These are phyloP conservation scores for Nicotiana otophora DNA, from an alignment of 257 asterid species.

Conservation along the genomic window DNA sequence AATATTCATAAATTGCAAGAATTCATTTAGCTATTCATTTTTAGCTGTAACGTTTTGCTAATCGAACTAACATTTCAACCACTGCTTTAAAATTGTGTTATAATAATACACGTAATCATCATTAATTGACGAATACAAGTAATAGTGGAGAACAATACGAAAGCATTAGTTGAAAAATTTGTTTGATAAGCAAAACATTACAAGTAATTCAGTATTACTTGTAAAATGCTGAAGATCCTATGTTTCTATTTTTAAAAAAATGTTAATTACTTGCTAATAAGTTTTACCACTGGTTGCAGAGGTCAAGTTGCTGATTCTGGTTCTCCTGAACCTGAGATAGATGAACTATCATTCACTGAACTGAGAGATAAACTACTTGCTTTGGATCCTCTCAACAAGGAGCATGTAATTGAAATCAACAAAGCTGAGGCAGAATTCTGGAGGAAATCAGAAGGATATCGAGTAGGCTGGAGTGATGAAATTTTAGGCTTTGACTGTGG, in stretches of 20 bases:
- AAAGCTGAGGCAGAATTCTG: slow-evolving; percentile 97
- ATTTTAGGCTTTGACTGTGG: slow-evolving; percentile 98
- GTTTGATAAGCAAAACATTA: background rate
- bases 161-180: background rate
- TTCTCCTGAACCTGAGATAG: slow-evolving; percentile 45
- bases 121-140: background rate
- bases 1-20: background rate
- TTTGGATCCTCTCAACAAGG: slow-evolving; percentile 81
- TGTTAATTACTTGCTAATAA: background rate
- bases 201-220: background rate
- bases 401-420: slow-evolving; percentile 62
- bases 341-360: slow-evolving; percentile 76
- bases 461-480: slow-evolving; percentile 97
- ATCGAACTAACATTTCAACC: background rate
- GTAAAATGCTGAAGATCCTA: background rate
- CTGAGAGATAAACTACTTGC: slow-evolving; percentile 82
- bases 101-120: background rate
- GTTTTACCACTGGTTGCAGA: slow-evolving; percentile 35
- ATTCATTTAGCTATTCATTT: background rate
- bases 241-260: background rate
- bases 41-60: background rate
- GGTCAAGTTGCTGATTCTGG: slow-evolving; percentile 22
- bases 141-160: background rate
- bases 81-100: background rate
- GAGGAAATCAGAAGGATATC: slow-evolving; percentile 88